Percentiles rank a stretch among this genome's conserved stretches.
Evolutionary conservation across 2,329 filamentous ascomycete genomes (phyloP).

Genomic region (Corinectria fuckeliana): DNA sequence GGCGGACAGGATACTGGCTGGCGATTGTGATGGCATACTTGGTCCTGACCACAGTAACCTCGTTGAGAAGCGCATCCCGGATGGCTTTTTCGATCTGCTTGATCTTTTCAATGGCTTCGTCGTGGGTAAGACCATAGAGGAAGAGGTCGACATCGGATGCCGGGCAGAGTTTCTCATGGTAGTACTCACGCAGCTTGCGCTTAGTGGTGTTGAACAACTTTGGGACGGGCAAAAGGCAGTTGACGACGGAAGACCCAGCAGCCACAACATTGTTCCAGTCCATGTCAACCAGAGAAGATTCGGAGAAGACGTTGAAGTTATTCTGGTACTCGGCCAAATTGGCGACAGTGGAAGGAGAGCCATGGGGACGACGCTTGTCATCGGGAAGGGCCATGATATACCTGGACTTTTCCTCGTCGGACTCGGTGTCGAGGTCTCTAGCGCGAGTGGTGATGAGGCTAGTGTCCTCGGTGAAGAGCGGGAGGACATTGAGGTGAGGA

Average conservation of each 20-base stretch:
- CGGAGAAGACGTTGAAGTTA: conserved; percentile 84
- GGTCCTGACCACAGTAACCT: conserved; percentile 83
- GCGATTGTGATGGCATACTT: conserved; percentile 89
- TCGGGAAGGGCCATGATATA: conserved; percentile 74
- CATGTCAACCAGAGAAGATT: conserved; percentile 75
- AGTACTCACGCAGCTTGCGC: conserved; percentile 72
- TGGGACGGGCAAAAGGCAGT: conserved; percentile 76
- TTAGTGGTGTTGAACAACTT: conserved; percentile 67
- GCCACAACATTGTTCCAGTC: conserved; percentile 85
- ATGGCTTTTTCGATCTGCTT: conserved; percentile 79
- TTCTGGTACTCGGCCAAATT: conserved; percentile 74
- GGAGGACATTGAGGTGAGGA: conserved; percentile 67
- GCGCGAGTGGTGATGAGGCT: conserved; percentile 66
- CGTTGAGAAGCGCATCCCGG: conserved; percentile 78
- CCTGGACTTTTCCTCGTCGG: conserved; percentile 63
- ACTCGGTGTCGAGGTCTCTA: conserved; percentile 63
- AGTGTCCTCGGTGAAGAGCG: conserved; percentile 67
- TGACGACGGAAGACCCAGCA: conserved; percentile 81
- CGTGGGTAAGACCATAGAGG: conserved; percentile 78
- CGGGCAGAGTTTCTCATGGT: conserved; percentile 80
- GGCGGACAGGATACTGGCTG: conserved; percentile 81
- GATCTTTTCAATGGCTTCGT: conserved; percentile 83
- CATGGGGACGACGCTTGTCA: conserved; percentile 66
- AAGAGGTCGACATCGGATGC: conserved; percentile 90
- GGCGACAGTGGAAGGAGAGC: conserved; percentile 71